Percentiles rank a stretch among this genome's conserved stretches.
These are phyloP conservation scores for Cladosporium oxysporum DNA, from an alignment of 2,329 filamentous ascomycete species.

Conservation along the genomic window DNA sequence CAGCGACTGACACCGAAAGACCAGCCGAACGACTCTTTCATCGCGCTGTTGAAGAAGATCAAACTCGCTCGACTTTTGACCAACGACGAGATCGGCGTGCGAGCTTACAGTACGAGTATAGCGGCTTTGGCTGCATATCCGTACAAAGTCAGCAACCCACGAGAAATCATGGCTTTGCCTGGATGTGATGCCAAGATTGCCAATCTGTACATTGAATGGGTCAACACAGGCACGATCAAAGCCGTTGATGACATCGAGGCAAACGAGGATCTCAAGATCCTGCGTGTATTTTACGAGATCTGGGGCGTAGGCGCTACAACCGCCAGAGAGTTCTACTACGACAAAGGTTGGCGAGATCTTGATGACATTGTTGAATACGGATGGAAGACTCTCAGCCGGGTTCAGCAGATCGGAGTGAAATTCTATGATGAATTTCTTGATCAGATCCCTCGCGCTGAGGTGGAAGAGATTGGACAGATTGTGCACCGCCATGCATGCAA, in stretches of 20 bases:
- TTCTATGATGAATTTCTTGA: conserved; percentile 83
- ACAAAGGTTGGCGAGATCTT: conserved; percentile 75
- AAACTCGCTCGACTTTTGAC: conserved; percentile 69
- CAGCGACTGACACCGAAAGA: conserved; percentile 71
- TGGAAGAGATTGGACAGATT: conserved; percentile 65
- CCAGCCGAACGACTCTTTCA: conserved; percentile 73
- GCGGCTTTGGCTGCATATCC: conserved; percentile 83
- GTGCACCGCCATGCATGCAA: conserved; percentile 68
- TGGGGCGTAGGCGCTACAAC: conserved; percentile 89
- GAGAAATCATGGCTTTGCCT: conserved; percentile 59
- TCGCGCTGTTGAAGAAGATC: conserved; percentile 73
- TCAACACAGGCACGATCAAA: conserved; percentile 55
- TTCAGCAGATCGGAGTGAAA: conserved; percentile 92
- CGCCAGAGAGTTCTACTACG: conserved; percentile 76
- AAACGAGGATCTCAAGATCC: conserved; percentile 63
- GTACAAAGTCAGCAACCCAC: conserved; percentile 48
- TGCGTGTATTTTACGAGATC: conserved; percentile 77
- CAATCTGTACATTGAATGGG: conserved; percentile 75
- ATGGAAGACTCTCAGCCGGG: conserved; percentile 72
- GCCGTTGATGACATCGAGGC: conserved; percentile 65
- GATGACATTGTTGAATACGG: conserved; percentile 84
- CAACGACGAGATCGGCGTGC: conserved; percentile 75
- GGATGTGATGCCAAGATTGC: conserved; percentile 82
- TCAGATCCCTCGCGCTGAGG: conserved; percentile 72
- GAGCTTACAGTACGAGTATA: conserved; percentile 86